Conservation (phyloP, 495 filamentous ascomycete genomes). For the Letharia lupina region DNA sequence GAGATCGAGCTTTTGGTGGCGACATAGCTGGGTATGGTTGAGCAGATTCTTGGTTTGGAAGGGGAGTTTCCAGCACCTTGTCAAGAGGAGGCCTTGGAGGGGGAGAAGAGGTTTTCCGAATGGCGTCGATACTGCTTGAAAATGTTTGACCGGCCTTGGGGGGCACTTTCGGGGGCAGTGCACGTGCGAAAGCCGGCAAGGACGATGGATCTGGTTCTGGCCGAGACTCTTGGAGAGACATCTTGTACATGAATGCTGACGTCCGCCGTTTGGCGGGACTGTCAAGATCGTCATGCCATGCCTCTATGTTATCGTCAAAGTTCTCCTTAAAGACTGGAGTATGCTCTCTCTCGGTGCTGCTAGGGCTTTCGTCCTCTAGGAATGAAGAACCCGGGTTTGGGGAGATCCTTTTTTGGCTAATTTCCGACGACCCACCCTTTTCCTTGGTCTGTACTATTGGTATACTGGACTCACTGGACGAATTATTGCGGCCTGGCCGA, state of each 20-base stretch:
- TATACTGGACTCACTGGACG: constrained; percentile 21
- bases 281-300: constrained; percentile 38
- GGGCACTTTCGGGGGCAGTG: constrained; percentile 34
- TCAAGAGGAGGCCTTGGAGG: constrained; percentile 29
- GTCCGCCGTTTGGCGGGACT: constrained; percentile 38
- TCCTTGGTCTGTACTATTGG: constrained; percentile 12
- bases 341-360: constrained; percentile 37
- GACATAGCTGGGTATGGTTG: constrained; percentile 31
- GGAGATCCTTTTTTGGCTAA: constrained; percentile 13
- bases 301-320: constrained; percentile 53
- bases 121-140: constrained; percentile 11
- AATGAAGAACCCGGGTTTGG: constrained; percentile 12
- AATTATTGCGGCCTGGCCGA: constrained; percentile 50
- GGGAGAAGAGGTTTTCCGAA: constrained; percentile 8
- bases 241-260: constrained; percentile 35
- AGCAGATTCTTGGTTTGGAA: constrained; percentile 33
- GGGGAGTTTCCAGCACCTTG: constrained; percentile 29
- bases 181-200: constrained; percentile 45
- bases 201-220: constrained; percentile 31
- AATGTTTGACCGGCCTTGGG: constrained; percentile 5
- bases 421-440: constrained; percentile 1
- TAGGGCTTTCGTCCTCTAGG: constrained; percentile 19
- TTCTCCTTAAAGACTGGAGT: constrained; percentile 61
- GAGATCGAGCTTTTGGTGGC: constrained; percentile 35
- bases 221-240: constrained; percentile 35